Percentiles rank a stretch among this genome's conserved stretches.
Evolutionary conservation across 2,329 filamentous ascomycete genomes (phyloP).

Genomic region (Iodosphaeria phyllophila): DNA sequence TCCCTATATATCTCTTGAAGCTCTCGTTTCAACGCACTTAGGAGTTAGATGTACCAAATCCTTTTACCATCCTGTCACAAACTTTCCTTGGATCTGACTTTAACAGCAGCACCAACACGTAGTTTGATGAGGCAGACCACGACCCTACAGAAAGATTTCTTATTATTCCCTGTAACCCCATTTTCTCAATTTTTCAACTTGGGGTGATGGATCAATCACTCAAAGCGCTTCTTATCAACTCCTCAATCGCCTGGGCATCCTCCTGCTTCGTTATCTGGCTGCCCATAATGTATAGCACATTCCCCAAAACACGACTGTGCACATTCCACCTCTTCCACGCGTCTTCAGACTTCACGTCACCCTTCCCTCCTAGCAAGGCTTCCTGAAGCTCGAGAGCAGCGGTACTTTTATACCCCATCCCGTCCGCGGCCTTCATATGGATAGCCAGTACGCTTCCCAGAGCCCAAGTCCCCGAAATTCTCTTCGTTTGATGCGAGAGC

Average conservation of each 20-base stretch:
- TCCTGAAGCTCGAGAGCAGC: constrained; percentile 24
- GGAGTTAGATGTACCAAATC: too few relatives aligned
- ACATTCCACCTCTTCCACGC: constrained; percentile 30
- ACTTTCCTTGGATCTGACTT: too few relatives aligned
- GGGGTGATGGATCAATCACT: too few relatives aligned
- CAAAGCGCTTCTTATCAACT: constrained; percentile 3
- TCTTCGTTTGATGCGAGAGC: constrained; percentile 32
- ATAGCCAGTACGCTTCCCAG: constrained; percentile 61
- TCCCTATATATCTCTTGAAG: too few relatives aligned
- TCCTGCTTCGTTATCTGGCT: constrained; percentile 21
- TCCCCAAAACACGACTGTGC: constrained; percentile 34
- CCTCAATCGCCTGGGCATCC: constrained; percentile 10
- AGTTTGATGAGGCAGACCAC: too few relatives aligned
- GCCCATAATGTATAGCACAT: constrained; percentile 40
- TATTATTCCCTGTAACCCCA: too few relatives aligned
- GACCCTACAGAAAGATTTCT: too few relatives aligned
- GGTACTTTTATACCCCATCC: constrained; percentile 26
- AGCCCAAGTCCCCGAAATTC: constrained; percentile 52
- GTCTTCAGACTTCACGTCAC: constrained; percentile 2
- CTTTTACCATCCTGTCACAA: too few relatives aligned
- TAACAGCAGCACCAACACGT: too few relatives aligned
- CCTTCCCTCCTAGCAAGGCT: constrained; percentile 10
- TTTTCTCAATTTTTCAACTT: too few relatives aligned
- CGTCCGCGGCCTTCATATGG: constrained; percentile 21
- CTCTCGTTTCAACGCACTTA: too few relatives aligned